Conservation (phyloP, 352 stramenopile species). For the Pythium dissotocum region DNA sequence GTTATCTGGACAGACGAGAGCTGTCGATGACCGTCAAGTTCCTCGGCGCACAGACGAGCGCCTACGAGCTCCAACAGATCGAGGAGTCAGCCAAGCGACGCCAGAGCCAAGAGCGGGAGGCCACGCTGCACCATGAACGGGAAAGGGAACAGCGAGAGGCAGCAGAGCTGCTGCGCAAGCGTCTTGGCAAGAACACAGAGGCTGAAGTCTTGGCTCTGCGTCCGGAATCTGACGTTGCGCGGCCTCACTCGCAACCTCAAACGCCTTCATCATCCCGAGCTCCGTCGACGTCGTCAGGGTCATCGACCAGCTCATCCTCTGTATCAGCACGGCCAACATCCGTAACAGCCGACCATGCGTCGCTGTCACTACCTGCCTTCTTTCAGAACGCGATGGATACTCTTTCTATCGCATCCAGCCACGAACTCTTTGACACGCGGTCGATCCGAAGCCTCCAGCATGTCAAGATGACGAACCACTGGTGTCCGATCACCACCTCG, state of each 20-base stretch:
- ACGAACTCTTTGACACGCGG: slow-evolving; percentile 6
- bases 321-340: not conserved
- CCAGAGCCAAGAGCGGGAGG: slow-evolving; percentile 24
- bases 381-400: slow-evolving; percentile 18
- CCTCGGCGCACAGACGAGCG: slow-evolving; percentile 51
- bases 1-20: slow-evolving; percentile 45
- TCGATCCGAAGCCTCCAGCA: not conserved
- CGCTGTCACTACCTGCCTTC: not conserved
- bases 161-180: slow-evolving; percentile 49
- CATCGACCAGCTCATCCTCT: not conserved
- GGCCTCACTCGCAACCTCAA: not conserved
- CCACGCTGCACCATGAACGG: slow-evolving; percentile 35
- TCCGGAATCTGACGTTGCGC: not conserved
- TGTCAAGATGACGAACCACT: slow-evolving; percentile 34
- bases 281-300: not conserved
- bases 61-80: slow-evolving; percentile 50
- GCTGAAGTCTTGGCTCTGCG: not conserved
- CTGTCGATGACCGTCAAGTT: slow-evolving; percentile 56
- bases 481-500: slow-evolving; percentile 66
- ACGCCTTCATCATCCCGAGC: not conserved
- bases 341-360: not conserved
- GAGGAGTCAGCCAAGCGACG: slow-evolving; percentile 35
- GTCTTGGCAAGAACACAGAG: slow-evolving; percentile 32
- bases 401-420: slow-evolving; percentile 19
- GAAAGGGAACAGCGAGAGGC: slow-evolving; percentile 53